A percentile compares a stretch with the other conserved stretches of the same genome.
Evolutionary conservation across 345 rosid genomes (phyloP).

Genomic region (Salix caprea): DNA sequence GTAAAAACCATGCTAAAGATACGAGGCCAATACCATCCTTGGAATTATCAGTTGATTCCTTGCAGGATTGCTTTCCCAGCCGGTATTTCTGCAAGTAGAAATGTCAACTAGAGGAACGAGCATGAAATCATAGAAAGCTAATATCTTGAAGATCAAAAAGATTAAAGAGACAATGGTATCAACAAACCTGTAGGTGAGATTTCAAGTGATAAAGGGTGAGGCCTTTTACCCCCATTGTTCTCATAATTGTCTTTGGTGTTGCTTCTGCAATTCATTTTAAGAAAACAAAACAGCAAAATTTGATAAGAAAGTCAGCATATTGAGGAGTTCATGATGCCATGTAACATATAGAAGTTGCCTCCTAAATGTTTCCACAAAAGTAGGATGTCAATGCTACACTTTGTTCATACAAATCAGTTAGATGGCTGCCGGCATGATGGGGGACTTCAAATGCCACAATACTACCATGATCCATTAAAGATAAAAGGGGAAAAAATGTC

Average conservation of each 20-base stretch:
- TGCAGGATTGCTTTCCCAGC: constrained; percentile 77
- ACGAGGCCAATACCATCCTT: constrained; percentile 62
- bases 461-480: neutral
- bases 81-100: constrained; percentile 65
- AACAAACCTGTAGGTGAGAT: constrained; percentile 34
- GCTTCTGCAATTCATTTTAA: constrained; percentile 21
- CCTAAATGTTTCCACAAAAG: neutral
- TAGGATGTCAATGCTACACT: neutral
- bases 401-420: neutral
- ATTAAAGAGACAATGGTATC: neutral
- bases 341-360: neutral
- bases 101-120: neutral
- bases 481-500: neutral
- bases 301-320: neutral
- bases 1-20: neutral
- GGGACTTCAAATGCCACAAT: neutral
- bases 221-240: constrained; percentile 37
- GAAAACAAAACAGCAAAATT: neutral
- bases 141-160: neutral
- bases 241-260: constrained; percentile 35
- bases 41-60: constrained; percentile 70
- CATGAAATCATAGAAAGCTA: neutral
- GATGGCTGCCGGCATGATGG: neutral
- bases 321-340: neutral
- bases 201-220: constrained; percentile 37